Evolutionary conservation across 352 stramenopile species (phyloP).

Genomic region (Sclerospora graminicola): DNA sequence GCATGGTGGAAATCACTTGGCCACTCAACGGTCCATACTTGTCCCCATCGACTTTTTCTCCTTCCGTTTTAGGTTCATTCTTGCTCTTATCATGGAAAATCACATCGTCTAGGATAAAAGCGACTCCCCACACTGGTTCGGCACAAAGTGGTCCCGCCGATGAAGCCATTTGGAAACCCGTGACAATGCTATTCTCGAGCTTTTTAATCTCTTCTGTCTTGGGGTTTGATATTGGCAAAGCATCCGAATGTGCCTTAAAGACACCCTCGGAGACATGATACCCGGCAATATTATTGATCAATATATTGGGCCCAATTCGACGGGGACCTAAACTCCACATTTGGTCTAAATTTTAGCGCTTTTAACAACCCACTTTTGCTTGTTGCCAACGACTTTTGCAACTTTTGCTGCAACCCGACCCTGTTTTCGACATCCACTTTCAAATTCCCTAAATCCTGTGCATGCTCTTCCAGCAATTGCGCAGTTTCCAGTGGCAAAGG

Average conservation of each 20-base stretch:
- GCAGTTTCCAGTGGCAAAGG: constrained; percentile 58
- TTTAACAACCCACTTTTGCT: constrained; percentile 46
- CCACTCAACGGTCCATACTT: constrained; percentile 67
- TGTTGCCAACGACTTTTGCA: constrained; percentile 33
- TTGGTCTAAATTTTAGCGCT: constrained; percentile 31
- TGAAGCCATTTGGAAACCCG: constrained; percentile 75
- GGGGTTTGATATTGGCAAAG: no score
- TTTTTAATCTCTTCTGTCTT: constrained; percentile 32
- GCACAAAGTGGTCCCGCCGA: constrained; percentile 80
- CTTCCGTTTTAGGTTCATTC: constrained; percentile 15
- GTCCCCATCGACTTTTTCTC: constrained; percentile 17
- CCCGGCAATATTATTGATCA: constrained; percentile 62
- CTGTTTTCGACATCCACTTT: no score
- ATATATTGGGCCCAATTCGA: constrained; percentile 59
- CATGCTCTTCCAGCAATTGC: constrained; percentile 67
- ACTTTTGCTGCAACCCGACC: constrained; percentile 22
- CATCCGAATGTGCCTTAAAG: constrained; percentile 4
- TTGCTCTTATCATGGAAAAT: constrained; percentile 34
- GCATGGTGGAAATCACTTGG: constrained; percentile 77
- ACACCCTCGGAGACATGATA: constrained; percentile 18
- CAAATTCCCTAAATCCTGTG: no score
- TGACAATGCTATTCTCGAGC: constrained; percentile 74
- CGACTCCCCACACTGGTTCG: constrained; percentile 86
- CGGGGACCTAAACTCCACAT: constrained; percentile 74
- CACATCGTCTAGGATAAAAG: constrained; percentile 81